A percentile compares a stretch with the other conserved stretches of the same genome.
Evolutionary conservation across 108 stramenopile genomes (phyloP).

Genomic region (Skeletonema menzelii): DNA sequence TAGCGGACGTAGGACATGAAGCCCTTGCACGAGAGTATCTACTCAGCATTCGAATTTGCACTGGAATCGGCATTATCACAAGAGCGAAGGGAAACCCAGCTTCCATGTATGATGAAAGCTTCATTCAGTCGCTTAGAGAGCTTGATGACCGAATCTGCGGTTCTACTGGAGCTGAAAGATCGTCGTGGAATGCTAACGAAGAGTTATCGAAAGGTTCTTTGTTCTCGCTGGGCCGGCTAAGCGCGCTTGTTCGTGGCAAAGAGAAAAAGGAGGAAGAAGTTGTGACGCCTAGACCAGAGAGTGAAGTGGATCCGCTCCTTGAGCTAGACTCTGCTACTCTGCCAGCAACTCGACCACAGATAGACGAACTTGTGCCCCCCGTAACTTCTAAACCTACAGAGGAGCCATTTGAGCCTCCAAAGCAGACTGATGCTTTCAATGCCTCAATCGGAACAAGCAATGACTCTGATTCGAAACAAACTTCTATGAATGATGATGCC

Average conservation of each 20-base stretch:
- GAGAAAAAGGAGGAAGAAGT: not conserved
- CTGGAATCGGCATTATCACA: slow-evolving; percentile 26
- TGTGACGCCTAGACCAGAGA: not conserved
- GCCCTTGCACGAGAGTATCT: slow-evolving; percentile 58
- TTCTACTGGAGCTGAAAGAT: slow-evolving; percentile 19
- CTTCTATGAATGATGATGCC: not conserved
- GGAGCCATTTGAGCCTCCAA: not conserved
- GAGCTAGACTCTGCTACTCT: not conserved
- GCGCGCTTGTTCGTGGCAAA: slow-evolving; percentile 1
- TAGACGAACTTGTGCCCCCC: not conserved
- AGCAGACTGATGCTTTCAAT: not conserved
- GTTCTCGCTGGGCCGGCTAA: slow-evolving; percentile 17
- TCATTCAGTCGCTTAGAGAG: slow-evolving; percentile 33
- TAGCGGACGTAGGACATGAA: slow-evolving; percentile 66
- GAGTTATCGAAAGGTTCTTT: not conserved
- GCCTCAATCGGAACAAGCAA: not conserved
- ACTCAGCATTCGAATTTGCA: slow-evolving; percentile 51
- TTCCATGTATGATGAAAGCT: slow-evolving; percentile 5
- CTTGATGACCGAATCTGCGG: slow-evolving; percentile 52
- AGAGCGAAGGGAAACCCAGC: not conserved
- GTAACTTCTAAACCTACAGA: not conserved
- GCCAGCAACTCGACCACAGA: not conserved
- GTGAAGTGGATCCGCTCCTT: not conserved
- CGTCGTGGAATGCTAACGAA: slow-evolving; percentile 24
- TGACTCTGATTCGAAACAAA: not conserved